Conservation (phyloP, 202 grass and related monocot species). For the Eragrostis tef region DNA sequence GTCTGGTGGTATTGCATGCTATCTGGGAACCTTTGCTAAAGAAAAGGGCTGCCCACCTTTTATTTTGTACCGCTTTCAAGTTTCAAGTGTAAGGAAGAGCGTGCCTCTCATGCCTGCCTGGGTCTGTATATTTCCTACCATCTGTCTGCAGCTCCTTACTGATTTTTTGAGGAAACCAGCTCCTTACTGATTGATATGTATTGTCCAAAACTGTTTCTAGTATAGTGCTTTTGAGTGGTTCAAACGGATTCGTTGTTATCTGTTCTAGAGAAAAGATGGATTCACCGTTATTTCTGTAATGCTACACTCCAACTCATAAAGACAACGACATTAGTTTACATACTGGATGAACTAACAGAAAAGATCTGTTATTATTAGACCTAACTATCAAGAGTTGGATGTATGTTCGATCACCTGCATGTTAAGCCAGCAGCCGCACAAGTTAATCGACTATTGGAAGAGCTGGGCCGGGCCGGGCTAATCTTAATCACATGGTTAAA, state of each 20-base stretch:
- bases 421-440: no score
- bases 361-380: no score
- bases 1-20: conserved; percentile 15
- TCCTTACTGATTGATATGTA: conserved; percentile 19
- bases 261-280: not conserved
- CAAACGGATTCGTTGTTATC: not conserved
- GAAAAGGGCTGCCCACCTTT: not conserved
- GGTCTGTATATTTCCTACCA: not conserved
- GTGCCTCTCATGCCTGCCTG: not conserved
- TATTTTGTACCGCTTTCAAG: not conserved
- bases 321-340: no score
- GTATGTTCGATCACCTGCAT: no score
- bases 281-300: not conserved
- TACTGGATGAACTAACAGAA: no score
- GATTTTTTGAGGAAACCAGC: no score
- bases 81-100: not conserved
- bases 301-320: not conserved
- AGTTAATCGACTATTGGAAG: no score
- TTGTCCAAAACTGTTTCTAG: not conserved
- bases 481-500: no score
- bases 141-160: conserved; percentile 9
- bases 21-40: not conserved
- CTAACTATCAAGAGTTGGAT: no score
- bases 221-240: not conserved
- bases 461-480: no score